These are phyloP conservation scores for Cajanus cajan DNA, from an alignment of 306 rosid species.

Conservation along the genomic window DNA sequence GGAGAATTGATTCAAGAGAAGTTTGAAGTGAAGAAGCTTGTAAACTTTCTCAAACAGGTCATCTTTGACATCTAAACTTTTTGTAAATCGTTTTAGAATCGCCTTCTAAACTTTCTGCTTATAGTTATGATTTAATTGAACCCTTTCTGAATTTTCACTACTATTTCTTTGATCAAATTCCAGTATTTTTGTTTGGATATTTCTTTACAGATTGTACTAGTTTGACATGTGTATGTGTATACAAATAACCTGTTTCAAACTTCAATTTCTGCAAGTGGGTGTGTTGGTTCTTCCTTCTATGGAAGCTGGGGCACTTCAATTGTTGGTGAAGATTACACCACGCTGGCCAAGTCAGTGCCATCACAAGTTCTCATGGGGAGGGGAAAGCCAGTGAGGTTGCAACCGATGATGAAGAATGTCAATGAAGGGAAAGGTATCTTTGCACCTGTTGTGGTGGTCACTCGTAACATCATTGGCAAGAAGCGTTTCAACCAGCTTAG, in stretches of 20 bases:
- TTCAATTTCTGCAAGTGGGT: slow-evolving; percentile 58
- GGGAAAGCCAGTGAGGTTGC: slow-evolving; percentile 51
- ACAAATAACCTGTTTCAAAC: slow-evolving; percentile 4
- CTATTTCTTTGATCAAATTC: too few species aligned
- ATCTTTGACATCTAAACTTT: background rate
- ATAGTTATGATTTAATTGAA: too few species aligned
- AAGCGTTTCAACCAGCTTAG: slow-evolving; percentile 88
- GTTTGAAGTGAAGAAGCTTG: slow-evolving; percentile 95
- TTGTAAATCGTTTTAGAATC: too few species aligned
- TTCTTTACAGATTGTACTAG: slow-evolving; percentile 1
- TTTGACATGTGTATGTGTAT: background rate
- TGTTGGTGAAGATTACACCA: slow-evolving; percentile 64
- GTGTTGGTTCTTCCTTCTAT: slow-evolving; percentile 58
- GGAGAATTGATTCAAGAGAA: slow-evolving; percentile 98
- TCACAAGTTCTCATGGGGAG: slow-evolving; percentile 54
- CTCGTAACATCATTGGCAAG: slow-evolving; percentile 80
- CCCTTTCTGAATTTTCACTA: too few species aligned
- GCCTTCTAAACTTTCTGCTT: too few species aligned
- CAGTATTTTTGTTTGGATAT: too few species aligned
- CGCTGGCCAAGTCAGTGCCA: slow-evolving; percentile 48
- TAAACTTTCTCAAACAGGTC: slow-evolving; percentile 94
- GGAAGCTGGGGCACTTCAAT: too few species aligned
- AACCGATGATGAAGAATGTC: slow-evolving; percentile 90
- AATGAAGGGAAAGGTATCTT: slow-evolving; percentile 95
- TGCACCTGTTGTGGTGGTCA: slow-evolving; percentile 78